Conservation (phyloP, 2,329 filamentous ascomycete genomes). For the Mycosphaerella sp. region DNA sequence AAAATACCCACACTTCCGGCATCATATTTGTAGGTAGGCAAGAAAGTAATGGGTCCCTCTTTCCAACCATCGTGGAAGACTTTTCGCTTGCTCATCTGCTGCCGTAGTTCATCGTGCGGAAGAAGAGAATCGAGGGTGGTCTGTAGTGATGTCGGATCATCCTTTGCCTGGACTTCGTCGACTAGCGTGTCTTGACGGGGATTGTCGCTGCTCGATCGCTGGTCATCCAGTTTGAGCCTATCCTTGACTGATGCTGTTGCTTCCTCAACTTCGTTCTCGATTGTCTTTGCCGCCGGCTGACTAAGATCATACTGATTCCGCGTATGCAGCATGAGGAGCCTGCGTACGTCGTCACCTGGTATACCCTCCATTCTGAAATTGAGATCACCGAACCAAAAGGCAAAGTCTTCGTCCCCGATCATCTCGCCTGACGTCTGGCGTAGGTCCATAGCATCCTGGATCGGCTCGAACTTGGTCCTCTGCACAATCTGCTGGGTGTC, state of each 20-base stretch:
- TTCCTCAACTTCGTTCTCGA: constrained; percentile 34
- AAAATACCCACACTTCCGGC: constrained; percentile 87
- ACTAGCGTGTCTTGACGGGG: constrained; percentile 18
- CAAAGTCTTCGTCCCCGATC: constrained; percentile 86
- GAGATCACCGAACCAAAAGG: constrained; percentile 93
- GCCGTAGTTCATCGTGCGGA: constrained; percentile 78
- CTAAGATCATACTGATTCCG: constrained; percentile 65
- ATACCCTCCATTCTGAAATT: constrained; percentile 89
- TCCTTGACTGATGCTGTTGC: constrained; percentile 25
- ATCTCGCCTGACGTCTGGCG: constrained; percentile 54
- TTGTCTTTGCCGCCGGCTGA: constrained; percentile 29
- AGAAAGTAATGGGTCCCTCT: constrained; percentile 79
- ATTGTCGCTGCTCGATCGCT: constrained; percentile 16
- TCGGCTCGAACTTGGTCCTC: constrained; percentile 71
- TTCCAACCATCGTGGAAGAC: constrained; percentile 87
- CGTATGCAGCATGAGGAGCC: constrained; percentile 75
- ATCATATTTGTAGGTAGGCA: constrained; percentile 98
- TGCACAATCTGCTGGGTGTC: constrained; percentile 72
- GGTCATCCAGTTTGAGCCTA: constrained; percentile 9
- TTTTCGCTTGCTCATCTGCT: constrained; percentile 67
- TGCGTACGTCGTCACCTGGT: constrained; percentile 82
- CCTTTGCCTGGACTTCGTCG: constrained; percentile 44
- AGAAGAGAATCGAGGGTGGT: constrained; percentile 82
- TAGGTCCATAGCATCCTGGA: constrained; percentile 58
- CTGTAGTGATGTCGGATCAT: constrained; percentile 80